Evolutionary conservation across 805 yeast genomes (phyloP), one percentile per base, ranked within the genome.

Genomic region (Myxozyma mucilagina): DNA sequence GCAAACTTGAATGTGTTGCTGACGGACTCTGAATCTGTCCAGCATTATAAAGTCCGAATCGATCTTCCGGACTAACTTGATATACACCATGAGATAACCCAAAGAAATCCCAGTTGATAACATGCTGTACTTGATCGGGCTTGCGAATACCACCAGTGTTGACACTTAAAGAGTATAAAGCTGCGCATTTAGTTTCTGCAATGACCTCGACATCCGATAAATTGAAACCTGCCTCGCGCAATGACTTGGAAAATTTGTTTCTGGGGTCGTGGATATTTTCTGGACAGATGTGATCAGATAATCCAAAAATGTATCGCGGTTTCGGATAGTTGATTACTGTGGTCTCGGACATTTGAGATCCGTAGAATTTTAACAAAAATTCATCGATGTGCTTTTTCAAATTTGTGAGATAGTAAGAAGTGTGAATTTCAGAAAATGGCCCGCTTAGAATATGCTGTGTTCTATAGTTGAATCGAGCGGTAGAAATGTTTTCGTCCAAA

Each of bases 171-270:
- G 64, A 56, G 32, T 31, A 61, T 31, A 61, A 18, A 10, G 64
- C 64, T 6, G 56, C 64, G 16, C 64, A 61, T 42, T 52, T 58
- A 3, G 64, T 57, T 45, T 61, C 64, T 16, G 63, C 39, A 13
- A 61, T 49, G 8, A 59, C 39, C 24, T 57, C 62, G 36, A 59
- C 51, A 13, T 42, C 36, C 3, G 61, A 42, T 4, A 47, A 10
- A 39, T 39, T 34, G 42, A 51, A 57, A 13, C 56, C 63, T 1
- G 64, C 63, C 6, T 39, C 52, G 11, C 47, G 38, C 32, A 60
- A 38, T 11, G 47, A 31, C 29, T 43, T 34, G 5, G 39, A 45
- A 55, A 59, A 55, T 35, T 10, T n/a, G 31, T 38, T 38, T 24
- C 42, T 11, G 3, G 61, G 55, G n/a, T 55, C 58, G 36, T 55